Conservation (phyloP, 345 rosid species). For the Corchorus olitorius region DNA sequence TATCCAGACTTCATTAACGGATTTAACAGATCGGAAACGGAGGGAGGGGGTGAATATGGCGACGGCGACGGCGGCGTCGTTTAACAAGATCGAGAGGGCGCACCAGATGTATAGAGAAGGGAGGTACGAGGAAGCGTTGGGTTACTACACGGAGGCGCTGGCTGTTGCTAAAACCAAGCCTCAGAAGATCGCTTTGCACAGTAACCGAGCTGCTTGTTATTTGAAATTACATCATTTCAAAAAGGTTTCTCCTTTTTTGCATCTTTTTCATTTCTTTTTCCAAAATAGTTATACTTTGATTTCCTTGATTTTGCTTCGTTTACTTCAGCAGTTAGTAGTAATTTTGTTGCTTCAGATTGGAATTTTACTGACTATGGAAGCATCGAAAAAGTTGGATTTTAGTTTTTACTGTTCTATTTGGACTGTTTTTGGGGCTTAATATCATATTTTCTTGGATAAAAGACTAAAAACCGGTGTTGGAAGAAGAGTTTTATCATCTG, state of each 20-base stretch:
- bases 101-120: constrained; percentile 89
- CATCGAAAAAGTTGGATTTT: background rate
- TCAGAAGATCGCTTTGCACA: constrained; percentile 88
- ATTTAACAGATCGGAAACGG: constrained; percentile 8
- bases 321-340: background rate
- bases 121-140: constrained; percentile 62
- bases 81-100: constrained; percentile 77
- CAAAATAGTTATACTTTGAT: background rate
- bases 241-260: constrained; percentile 38
- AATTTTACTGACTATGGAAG: background rate
- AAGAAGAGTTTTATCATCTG: background rate
- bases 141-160: constrained; percentile 74
- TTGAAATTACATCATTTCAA: constrained; percentile 79
- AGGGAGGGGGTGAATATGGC: constrained; percentile 38
- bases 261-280: background rate
- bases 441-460: background rate
- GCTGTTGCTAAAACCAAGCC: constrained; percentile 65
- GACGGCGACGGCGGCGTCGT: constrained; percentile 50
- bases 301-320: background rate
- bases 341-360: constrained; percentile 2
- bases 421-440: background rate
- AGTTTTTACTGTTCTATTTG: background rate
- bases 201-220: constrained; percentile 94
- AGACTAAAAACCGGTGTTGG: background rate
- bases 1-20: background rate